These are phyloP conservation scores for Ogataea trehaloabstinens DNA, from an alignment of 805 yeast genomes.

Conservation along the genomic window DNA sequence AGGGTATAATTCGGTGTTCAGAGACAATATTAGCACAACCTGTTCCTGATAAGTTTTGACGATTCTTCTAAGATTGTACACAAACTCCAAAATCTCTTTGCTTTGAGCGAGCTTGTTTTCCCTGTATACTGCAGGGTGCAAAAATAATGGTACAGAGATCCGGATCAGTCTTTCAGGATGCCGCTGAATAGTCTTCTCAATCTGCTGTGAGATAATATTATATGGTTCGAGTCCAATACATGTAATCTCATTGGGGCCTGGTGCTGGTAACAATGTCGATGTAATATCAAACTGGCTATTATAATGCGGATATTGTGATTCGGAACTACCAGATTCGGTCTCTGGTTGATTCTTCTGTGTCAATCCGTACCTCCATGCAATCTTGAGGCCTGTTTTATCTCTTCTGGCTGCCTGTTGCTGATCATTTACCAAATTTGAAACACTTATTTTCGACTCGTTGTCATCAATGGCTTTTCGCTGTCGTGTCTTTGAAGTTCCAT, in stretches of 20 bases:
- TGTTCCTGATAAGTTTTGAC: slow-evolving; percentile 41
- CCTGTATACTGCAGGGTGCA: slow-evolving; percentile 74
- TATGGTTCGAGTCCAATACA: slow-evolving; percentile 41
- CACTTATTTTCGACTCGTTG: slow-evolving; percentile 64
- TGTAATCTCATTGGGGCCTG: slow-evolving; percentile 59
- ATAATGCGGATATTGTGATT: slow-evolving; percentile 47
- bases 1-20: slow-evolving; percentile 67
- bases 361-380: slow-evolving; percentile 91
- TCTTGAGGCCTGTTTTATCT: slow-evolving; percentile 55
- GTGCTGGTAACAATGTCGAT: slow-evolving; percentile 63
- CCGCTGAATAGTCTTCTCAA: slow-evolving; percentile 40
- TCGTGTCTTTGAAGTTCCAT: slow-evolving; percentile 64
- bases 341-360: slow-evolving; percentile 36
- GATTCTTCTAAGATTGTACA: slow-evolving; percentile 57
- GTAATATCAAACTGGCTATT: slow-evolving; percentile 75
- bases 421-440: slow-evolving; percentile 56
- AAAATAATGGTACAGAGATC: slow-evolving; percentile 68
- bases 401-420: slow-evolving; percentile 12
- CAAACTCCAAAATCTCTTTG: slow-evolving; percentile 52
- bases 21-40: slow-evolving; percentile 49
- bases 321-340: slow-evolving; percentile 25
- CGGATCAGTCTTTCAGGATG: slow-evolving; percentile 54
- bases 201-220: slow-evolving; percentile 35
- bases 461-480: slow-evolving; percentile 56
- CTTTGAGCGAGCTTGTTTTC: slow-evolving; percentile 39